A percentile compares a stretch with the other conserved stretches of the same genome.
These are phyloP conservation scores for Phaeomoniella chlamydospora DNA, from an alignment of 2,329 filamentous ascomycete species.

Conservation along the genomic window DNA sequence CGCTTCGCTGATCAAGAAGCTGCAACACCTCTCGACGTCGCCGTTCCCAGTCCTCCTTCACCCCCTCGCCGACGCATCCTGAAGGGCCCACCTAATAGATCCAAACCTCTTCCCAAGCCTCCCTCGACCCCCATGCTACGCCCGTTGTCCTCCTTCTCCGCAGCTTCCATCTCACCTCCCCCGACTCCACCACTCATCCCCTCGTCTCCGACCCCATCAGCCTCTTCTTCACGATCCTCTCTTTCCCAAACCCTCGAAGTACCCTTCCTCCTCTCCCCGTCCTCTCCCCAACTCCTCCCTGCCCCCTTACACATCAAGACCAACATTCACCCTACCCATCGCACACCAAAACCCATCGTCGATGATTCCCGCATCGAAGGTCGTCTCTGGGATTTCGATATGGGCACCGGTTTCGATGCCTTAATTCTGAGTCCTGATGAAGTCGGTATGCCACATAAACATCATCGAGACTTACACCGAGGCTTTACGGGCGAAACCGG, in stretches of 20 bases:
- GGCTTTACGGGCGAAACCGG: no score
- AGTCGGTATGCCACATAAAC: no score
- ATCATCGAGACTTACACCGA: no score
- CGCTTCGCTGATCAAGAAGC: not conserved
- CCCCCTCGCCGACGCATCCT: no score
- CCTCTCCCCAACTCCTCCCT: not conserved
- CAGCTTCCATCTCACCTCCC: not conserved
- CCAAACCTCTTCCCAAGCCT: not conserved
- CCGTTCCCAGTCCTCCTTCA: no score
- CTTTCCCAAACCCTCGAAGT: not conserved
- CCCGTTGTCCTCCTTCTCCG: not conserved
- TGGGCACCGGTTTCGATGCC: no score
- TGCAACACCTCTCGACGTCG: not conserved
- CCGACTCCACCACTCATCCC: not conserved
- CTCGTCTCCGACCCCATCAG: not conserved
- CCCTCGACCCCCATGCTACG: no score
- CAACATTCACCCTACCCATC: no score
- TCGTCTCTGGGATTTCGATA: not conserved
- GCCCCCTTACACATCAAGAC: not conserved
- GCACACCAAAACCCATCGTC: not conserved
- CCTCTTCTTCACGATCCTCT: no score
- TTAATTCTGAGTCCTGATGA: no score
- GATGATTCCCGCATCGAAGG: not conserved
- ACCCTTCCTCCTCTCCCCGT: not conserved
- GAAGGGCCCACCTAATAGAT: no score